phyloP scores from a whole-genome alignment of 257 asterid genomes.

The Nyctanthes arbortristis region DNA sequence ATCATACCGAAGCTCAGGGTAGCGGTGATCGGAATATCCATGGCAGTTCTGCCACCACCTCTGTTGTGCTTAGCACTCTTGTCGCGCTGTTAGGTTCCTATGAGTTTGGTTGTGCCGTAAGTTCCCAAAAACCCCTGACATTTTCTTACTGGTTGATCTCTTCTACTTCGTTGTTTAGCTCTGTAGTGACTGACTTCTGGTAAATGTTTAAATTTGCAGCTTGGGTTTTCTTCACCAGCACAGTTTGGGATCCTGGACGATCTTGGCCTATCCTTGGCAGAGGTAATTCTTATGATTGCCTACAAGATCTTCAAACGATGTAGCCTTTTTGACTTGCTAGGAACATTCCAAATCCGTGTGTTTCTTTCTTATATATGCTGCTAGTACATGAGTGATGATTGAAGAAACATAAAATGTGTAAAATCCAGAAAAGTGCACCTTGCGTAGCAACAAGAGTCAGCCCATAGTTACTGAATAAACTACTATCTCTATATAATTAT shows the following conservation, averaged over 20 bases:
- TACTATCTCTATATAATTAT: too few relatives aligned
- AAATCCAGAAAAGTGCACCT: too few relatives aligned
- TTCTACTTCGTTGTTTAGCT: not conserved
- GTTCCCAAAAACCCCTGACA: slow-evolving; percentile 21
- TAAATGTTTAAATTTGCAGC: slow-evolving; percentile 37
- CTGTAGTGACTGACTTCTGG: not conserved
- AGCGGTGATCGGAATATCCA: slow-evolving; percentile 24
- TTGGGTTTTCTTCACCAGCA: slow-evolving; percentile 88
- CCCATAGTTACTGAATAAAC: too few relatives aligned
- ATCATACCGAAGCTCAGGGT: not conserved
- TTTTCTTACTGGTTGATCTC: not conserved
- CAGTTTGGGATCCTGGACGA: slow-evolving; percentile 70
- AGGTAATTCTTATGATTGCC: slow-evolving; percentile 40
- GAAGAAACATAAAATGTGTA: too few relatives aligned
- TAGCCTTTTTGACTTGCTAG: not conserved
- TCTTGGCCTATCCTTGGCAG: slow-evolving; percentile 63
- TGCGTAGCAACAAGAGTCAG: too few relatives aligned
- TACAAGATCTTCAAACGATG: not conserved
- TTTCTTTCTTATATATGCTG: too few relatives aligned
- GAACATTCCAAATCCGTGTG: too few relatives aligned
- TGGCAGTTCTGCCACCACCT: slow-evolving; percentile 41
- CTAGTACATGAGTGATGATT: too few relatives aligned
- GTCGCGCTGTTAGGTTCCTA: slow-evolving; percentile 83
- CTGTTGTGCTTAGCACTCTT: slow-evolving; percentile 65
- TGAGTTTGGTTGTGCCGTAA: slow-evolving; percentile 88